A percentile compares a stretch with the other conserved stretches of the same genome.
phyloP scores from a whole-genome alignment of 2,329 filamentous ascomycete species.

The Fusarium secorum region DNA sequence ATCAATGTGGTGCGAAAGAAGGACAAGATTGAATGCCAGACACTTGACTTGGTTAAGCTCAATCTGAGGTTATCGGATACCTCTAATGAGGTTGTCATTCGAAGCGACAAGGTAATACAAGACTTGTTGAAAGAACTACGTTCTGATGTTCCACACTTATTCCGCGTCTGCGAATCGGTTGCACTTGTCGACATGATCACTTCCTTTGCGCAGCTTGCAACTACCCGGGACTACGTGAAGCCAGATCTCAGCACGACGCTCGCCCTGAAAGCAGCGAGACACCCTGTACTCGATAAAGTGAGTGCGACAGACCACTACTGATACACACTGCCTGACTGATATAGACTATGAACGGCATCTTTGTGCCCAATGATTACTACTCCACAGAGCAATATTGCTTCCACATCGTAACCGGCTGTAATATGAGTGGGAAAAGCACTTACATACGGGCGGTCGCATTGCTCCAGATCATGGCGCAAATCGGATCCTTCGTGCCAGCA shows the following conservation, averaged over 20 bases:
- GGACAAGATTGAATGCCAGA: conserved; percentile 85
- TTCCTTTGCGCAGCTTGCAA: conserved; percentile 78
- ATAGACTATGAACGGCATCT: conserved; percentile 69
- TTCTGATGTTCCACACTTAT: conserved; percentile 74
- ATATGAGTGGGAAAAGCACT: conserved; percentile 98
- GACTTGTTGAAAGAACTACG: conserved; percentile 77
- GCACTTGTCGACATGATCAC: conserved; percentile 87
- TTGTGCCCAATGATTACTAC: conserved; percentile 90
- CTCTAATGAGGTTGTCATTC: conserved; percentile 81
- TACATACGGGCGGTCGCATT: conserved; percentile 89
- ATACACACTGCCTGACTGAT: neutral
- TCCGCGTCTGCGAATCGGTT: conserved; percentile 85
- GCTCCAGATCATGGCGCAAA: conserved; percentile 90
- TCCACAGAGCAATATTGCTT: conserved; percentile 82
- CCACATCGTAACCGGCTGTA: conserved; percentile 93
- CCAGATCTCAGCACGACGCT: conserved; percentile 74
- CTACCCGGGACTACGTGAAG: conserved; percentile 64
- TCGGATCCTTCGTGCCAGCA: conserved; percentile 90
- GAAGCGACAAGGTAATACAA: conserved; percentile 81
- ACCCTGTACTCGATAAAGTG: conserved; percentile 79
- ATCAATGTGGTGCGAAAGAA: conserved; percentile 80
- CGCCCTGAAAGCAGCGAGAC: conserved; percentile 76
- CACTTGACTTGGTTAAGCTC: conserved; percentile 81
- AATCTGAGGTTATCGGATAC: conserved; percentile 81
- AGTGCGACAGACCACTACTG: neutral